Base-by-base conservation (phyloP, 2,329 filamentous ascomycete genomes). In the Nemania sp. region DNA sequence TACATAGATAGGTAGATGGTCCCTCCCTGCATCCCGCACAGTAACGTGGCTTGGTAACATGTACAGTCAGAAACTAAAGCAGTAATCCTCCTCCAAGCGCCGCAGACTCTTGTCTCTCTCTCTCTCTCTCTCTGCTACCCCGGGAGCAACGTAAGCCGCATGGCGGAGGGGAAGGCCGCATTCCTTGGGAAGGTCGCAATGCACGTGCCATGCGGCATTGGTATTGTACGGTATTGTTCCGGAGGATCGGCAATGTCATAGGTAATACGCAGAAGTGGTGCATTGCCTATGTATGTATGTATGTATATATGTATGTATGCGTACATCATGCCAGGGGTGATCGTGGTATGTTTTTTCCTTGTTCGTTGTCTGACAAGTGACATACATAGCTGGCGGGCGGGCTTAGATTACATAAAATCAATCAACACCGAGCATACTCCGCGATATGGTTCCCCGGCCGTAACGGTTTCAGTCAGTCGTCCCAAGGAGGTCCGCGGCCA, bases 21-120 rank as follows among this genome's bases (percentile, higher is more conserved):
- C n/a, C 55, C 26, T 26, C 26, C 22, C 11, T 26, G 26, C 7
- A 20, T 18, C 41, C 13, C 26, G 27, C 60, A 45, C 20, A 35
- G 26, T 45, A 62, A 20, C 29, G 7, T 64, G 13, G 20, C 18
- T 52, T 41, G 27, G 45, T 57, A 47, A 55, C 41, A 27, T 26
- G 41, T 20, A 51, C 53, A 51, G 27, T 52, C 32, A 41, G 24
- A 52, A 57, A 59, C 8, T 18, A 55, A 27, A 18, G 38, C 20
- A 47, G 52, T 8, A 58, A 66, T 62, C 8, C 5, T 20, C 15
- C 15, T 6, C 38, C 45, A 6, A 18, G 24, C 20, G 13, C 58
- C 35, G 53, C 26, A 13, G 22, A 10, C 27, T n/a, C 10, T 7
- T 15, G 29, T 32, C 29, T 32, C 22, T 27, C 22, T 15, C n/a